Evolutionary conservation across 768 basidiomycete species (phyloP).

Genomic region (Lanmaoa pseudosensibilis): DNA sequence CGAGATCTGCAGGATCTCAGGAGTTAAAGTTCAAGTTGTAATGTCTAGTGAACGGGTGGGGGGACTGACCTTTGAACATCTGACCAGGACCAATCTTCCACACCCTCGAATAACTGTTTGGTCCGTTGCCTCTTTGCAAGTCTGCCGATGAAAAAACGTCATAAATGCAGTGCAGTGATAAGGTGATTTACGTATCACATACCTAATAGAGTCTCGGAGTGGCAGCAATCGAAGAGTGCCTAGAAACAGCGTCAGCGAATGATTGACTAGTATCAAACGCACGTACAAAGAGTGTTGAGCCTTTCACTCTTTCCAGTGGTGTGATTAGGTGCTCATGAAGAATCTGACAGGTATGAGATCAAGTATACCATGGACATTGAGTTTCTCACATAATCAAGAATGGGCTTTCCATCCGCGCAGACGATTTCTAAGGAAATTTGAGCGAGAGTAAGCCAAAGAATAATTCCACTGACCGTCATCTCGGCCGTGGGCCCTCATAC

Average conservation of each 20-base stretch:
- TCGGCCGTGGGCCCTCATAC: constrained; percentile 45
- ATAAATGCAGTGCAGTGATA: not conserved
- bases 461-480: constrained; percentile 43
- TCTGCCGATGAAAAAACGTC: constrained; percentile 10
- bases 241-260: constrained; percentile 2
- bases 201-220: constrained; percentile 30
- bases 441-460: not conserved
- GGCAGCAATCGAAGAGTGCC: constrained; percentile 33
- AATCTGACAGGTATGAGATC: constrained; percentile 9
- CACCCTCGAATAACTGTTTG: constrained; percentile 16
- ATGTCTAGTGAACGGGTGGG: not conserved
- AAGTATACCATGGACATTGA: not conserved
- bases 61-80: constrained; percentile 13
- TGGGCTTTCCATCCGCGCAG: constrained; percentile 17
- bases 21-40: not conserved
- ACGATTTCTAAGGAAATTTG: constrained; percentile 19
- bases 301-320: constrained; percentile 20
- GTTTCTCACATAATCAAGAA: constrained; percentile 24
- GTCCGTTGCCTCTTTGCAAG: constrained; percentile 11
- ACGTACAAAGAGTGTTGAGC: constrained; percentile 22
- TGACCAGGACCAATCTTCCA: constrained; percentile 18
- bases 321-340: constrained; percentile 21
- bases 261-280: not conserved
- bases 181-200: not conserved
- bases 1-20: constrained; percentile 1